Evolutionary conservation across 495 filamentous ascomycete genomes (phyloP), one percentile per base, ranked within the genome.

Genomic region (Penicillium desertorum): DNA sequence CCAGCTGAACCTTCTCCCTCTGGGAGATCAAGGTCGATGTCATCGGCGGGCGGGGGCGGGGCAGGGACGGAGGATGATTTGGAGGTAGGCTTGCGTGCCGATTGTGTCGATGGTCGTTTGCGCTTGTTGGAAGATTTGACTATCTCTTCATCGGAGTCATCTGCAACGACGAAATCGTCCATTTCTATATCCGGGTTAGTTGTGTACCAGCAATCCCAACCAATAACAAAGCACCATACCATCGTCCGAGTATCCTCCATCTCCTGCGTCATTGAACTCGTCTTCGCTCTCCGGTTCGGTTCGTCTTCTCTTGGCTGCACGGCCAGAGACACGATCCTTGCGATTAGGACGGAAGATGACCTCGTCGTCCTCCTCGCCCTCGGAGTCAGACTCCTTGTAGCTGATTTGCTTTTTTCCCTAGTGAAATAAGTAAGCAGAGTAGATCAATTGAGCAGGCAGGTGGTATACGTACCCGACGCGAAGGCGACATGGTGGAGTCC

Each of bases 111-210:
- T 3, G 85, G 76, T 45, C 86, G 79, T 68, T 93, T 94, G 57
- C 87, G 79, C 66, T 94, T 96, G 67, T 86, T 88, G 4, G 83
- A 78, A 3, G 79, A 72, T 10, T n/a, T 17, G 4, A 79, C 75
- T 12, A 70, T 81, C 54, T 92, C 88, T n/a, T 88, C 91, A 22
- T 95, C 87, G 9, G 81, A 88, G 44, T 94, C 91, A 44, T 92
- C 90, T 9, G 82, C 71, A 20, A 90, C 92, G 46, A 95, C 75
- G 64, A 96, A 96, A 65, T 96, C 90, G 53, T 86, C 90, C 79
- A 92, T 84, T 56, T 91, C 88, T 86, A 59, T 17, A 42, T 23
- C 61, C 8, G 3, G 5, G 62, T 74, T 55, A 78, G 64, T 25
- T 45, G 2, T 30, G 30, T 34, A 19, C 30, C 2, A 19, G 25